phyloP scores from a whole-genome alignment of 2,329 filamentous ascomycete genomes.

The Colletotrichum simmondsii region DNA sequence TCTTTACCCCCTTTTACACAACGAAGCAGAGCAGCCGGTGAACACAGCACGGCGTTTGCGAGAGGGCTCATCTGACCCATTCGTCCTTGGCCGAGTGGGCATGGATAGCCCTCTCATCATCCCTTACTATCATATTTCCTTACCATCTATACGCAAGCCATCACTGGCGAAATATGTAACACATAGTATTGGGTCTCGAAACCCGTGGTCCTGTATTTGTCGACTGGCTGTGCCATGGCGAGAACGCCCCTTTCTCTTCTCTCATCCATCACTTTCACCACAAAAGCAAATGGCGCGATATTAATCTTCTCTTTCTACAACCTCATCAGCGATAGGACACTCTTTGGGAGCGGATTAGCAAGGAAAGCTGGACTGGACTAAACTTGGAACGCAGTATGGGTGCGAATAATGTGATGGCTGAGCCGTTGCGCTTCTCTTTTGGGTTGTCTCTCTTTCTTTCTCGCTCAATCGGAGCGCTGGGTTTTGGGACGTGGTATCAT shows the following conservation, averaged over 20 bases:
- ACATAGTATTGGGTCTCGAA: slow-evolving; percentile 14
- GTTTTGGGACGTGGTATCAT: not conserved
- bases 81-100: not conserved
- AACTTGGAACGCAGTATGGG: not conserved
- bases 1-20: not conserved
- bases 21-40: slow-evolving; percentile 23
- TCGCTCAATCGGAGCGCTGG: not conserved
- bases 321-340: slow-evolving; percentile 19
- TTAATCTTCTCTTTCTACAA: slow-evolving; percentile 12
- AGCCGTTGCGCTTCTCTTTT: slow-evolving; percentile 24
- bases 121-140: slow-evolving; percentile 4
- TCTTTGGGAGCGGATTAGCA: not conserved
- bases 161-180: slow-evolving; percentile 18
- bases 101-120: not conserved
- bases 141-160: not conserved
- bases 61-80: not conserved
- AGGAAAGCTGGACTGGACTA: slow-evolving; percentile 22
- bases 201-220: not conserved
- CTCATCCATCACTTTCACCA: not conserved
- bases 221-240: slow-evolving; percentile 23
- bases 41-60: slow-evolving; percentile 25
- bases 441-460: not conserved
- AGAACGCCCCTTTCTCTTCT: not conserved
- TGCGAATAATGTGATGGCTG: slow-evolving; percentile 27
- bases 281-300: not conserved